Percentiles rank a stretch among this genome's conserved stretches.
Conservation (phyloP, 2,329 filamentous ascomycete species). For the Aspergillus eucalypticola region DNA sequence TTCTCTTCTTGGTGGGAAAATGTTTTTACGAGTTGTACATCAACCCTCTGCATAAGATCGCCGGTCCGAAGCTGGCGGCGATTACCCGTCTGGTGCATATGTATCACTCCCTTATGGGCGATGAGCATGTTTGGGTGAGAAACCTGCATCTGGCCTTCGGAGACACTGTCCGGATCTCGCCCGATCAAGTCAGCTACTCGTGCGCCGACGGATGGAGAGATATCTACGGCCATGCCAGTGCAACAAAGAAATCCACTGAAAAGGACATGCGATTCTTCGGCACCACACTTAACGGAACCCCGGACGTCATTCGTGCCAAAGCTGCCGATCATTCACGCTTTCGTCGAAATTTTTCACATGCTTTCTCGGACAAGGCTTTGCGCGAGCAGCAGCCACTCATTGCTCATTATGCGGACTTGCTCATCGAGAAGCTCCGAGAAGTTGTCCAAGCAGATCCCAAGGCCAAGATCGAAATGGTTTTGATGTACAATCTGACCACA, state of each 20-base stretch:
- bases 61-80: slow-evolving; percentile 11
- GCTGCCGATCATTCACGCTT: slow-evolving; percentile 32
- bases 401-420: slow-evolving; percentile 30
- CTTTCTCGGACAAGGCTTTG: slow-evolving; percentile 39
- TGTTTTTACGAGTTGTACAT: slow-evolving; percentile 13
- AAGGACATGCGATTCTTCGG: slow-evolving; percentile 29
- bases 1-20: not conserved
- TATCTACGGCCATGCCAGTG: slow-evolving; percentile 37
- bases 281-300: slow-evolving; percentile 22
- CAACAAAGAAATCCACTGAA: slow-evolving; percentile 23
- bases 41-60: slow-evolving; percentile 11
- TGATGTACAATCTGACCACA: slow-evolving; percentile 15
- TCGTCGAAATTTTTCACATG: slow-evolving; percentile 35
- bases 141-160: slow-evolving; percentile 29
- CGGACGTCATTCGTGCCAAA: slow-evolving; percentile 30
- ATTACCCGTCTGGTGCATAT: slow-evolving; percentile 5
- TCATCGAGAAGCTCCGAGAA: slow-evolving; percentile 24
- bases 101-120: slow-evolving; percentile 9
- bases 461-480: slow-evolving; percentile 2
- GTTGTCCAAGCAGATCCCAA: not conserved
- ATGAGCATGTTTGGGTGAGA: slow-evolving; percentile 17
- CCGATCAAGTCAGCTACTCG: slow-evolving; percentile 41
- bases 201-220: slow-evolving; percentile 33
- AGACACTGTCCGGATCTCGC: slow-evolving; percentile 41
- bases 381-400: slow-evolving; percentile 37